Base-by-base conservation (phyloP, 73 alveolate species). In the Paramecium sexaurelia region DNA sequence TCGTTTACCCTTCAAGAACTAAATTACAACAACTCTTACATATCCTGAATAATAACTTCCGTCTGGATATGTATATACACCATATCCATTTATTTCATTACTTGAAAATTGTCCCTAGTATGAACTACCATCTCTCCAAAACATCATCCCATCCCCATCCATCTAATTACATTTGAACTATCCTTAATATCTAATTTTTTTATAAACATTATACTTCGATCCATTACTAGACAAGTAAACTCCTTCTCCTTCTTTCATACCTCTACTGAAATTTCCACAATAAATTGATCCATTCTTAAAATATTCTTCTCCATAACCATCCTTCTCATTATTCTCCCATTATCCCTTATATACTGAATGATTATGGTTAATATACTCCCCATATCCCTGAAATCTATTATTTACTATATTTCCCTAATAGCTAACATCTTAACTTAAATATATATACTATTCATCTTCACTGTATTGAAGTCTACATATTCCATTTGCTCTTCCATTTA, bases 71-170 rank as follows among this genome's bases (percentile, higher is more conserved):
- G 91, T 92, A 55, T 94, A 94, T 55, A 88, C 87, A 0, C 96
- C 96, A 55, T 89, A 32, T 27, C 97, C 97, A 71, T 92, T 95
- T 41, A 92, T 94, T 56, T 94, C 93, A 26, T 95, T 93, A 35
- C 56, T 71, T 75, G 55, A 84, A 73, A 92, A 94, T 55, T 35
- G 9, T 13, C 86, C 96, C 61, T 92, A 82, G 84, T 94, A 94
- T 2, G 87, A 55, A 33, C 95, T 85, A 51, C 96, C 96, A 82
- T 93, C 97, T 45, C 26, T 27, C 43, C 83, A 61, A 61, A 29
- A 61, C 47, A 61, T 61, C 19, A 0, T 32, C 10, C 83, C 83
- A 2, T 61, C 20, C 2, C 83, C 83, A 1, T 61, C 75, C 75
- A 61, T 61, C 47, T 1, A 13, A 61, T 61, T 19, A 61, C 7